phyloP scores from a whole-genome alignment of 2,329 filamentous ascomycete genomes.

The Aspergillus thermomutatus region DNA sequence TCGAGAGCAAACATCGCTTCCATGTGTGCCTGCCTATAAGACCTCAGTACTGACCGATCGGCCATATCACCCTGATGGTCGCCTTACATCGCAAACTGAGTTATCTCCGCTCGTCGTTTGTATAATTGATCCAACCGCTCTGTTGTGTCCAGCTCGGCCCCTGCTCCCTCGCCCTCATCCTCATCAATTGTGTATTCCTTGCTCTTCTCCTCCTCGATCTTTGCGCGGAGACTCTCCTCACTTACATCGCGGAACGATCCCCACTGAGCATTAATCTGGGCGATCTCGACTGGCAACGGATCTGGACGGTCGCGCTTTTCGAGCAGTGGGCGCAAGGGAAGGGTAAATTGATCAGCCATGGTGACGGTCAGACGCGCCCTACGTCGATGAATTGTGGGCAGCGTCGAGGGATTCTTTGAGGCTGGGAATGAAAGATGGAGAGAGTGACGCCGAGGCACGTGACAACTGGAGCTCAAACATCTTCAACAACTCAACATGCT shows the following conservation, averaged over 20 bases:
- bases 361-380: constrained; percentile 1
- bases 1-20: constrained; percentile 67
- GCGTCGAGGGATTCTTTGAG: background rate
- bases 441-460: background rate
- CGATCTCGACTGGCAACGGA: constrained; percentile 70
- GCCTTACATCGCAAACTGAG: constrained; percentile 41
- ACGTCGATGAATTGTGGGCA: background rate
- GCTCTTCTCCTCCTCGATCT: constrained; percentile 56
- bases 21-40: constrained; percentile 41
- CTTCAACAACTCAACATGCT: no score
- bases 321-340: constrained; percentile 59
- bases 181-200: constrained; percentile 48
- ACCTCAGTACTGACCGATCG: constrained; percentile 4
- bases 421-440: background rate
- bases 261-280: constrained; percentile 72
- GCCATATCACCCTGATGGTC: background rate
- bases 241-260: constrained; percentile 79
- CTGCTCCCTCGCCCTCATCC: constrained; percentile 33
- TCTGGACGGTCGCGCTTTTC: constrained; percentile 50
- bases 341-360: constrained; percentile 44
- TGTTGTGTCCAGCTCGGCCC: constrained; percentile 33
- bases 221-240: constrained; percentile 66
- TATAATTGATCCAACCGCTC: constrained; percentile 42
- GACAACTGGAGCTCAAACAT: background rate
- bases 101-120: constrained; percentile 44